These are phyloP conservation scores for Mollisiaceae sp. DNA, from an alignment of 2,329 filamentous ascomycete species.

Conservation along the genomic window DNA sequence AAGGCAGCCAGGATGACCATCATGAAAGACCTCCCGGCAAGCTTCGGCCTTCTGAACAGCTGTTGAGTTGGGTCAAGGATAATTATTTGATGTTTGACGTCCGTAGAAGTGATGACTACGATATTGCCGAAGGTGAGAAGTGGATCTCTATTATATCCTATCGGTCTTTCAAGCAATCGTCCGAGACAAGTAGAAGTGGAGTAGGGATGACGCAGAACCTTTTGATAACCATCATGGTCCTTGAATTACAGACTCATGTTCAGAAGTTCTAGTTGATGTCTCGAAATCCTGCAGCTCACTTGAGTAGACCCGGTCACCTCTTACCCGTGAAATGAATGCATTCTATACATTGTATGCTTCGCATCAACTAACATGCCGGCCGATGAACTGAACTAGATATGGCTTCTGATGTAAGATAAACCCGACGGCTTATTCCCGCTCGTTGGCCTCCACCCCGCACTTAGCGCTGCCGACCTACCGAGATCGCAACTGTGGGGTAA, in stretches of 20 bases:
- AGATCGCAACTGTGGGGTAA: neutral
- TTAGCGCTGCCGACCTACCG: conserved; percentile 4
- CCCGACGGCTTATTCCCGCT: no score
- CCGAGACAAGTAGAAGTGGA: neutral
- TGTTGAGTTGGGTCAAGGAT: neutral
- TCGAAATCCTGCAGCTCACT: neutral
- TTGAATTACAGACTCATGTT: no score
- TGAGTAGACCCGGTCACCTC: neutral
- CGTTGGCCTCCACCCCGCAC: neutral
- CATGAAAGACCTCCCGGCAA: neutral
- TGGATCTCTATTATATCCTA: neutral
- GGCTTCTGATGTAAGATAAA: no score
- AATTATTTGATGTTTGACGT: neutral
- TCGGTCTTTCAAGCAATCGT: neutral
- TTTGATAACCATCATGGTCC: no score
- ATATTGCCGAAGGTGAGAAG: neutral
- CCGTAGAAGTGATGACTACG: neutral
- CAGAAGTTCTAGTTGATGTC: neutral
- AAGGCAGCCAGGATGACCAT: neutral
- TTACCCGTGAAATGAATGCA: no score
- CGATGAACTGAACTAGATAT: no score
- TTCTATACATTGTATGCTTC: no score
- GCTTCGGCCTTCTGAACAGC: neutral
- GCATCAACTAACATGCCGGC: no score
- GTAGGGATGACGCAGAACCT: no score